Evolutionary conservation across 2,329 filamentous ascomycete genomes (phyloP), one percentile per base, ranked within the genome.

Genomic region (Trichoderma sp.): DNA sequence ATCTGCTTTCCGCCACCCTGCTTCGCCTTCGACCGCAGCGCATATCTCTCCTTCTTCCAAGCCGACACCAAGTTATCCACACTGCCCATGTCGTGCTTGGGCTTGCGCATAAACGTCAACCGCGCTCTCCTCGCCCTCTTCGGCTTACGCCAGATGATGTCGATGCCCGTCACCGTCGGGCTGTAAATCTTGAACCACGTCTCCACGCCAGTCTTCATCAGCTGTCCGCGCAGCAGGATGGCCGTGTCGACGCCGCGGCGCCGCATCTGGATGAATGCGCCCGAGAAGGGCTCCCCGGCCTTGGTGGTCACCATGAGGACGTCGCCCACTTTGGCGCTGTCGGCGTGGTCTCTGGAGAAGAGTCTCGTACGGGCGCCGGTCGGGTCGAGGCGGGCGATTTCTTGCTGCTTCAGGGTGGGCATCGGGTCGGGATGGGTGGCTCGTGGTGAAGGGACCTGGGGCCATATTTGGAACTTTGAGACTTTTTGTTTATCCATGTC

Each of bases 131-230:
- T 90, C 73, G 93, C 93, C 79, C 93, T 88, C 90, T 94, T 96
- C 77, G 88, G 86, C 72, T 89, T 87, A 75, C 95, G 86, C 88
- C 97, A 93, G 80, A 98, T 92, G 75, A 99, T 91, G 82, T 99
- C 95, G 76, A 99, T 93, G 72, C 92, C 93, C 78, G 92, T 89
- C 37, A 98, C 91, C 77, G 92, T 91, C 71, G 95, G 95, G 77
- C 89, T 92, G 84, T 96, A 98, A 70, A 98, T 86, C 85, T 99
- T 99, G 82, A 92, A 94, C 90, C 93, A 97, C 93, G 97, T 96
- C 87, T 99, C 96, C 70, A 97, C 93, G 71, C 93, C 92, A 7
- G 96, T 88, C 75, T 92, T 88, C 73, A 93, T 94, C 75, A 99
- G 83, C 78, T 96, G 90, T 75, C 95, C 95, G 68, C 96, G 88